Base-by-base conservation (phyloP, 78 protist genomes). In the Dictyostelium brefeldianum region DNA sequence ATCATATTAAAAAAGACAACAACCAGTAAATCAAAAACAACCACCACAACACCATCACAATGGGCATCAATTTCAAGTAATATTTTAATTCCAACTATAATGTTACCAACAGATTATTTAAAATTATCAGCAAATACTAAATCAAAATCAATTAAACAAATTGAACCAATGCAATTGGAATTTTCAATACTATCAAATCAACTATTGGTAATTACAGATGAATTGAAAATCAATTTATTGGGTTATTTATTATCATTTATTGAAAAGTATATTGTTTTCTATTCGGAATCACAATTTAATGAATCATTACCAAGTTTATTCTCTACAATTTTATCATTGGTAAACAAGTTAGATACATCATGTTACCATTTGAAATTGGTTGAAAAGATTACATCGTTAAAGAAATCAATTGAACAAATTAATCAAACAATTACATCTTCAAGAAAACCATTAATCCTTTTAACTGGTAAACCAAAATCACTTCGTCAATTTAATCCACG, bases 251-350 rank as follows among this genome's bases (percentile, higher is more conserved):
- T 85, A 27, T 56, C 27, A 6, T 59, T 85, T 41, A 47, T 75
- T 75, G 64, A 62, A 57, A 53, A 50, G 22, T 85, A 85, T 75
- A 56, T 85, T 46, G 9, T 27, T 47, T 79, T 73, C 43, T 51
- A 48, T 22, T 54, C 46, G 25, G 47, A 25, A 27, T 43, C 83
- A 59, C 81, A 85, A 22, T 48, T 54, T 18, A 56, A 12, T 10
- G 69, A 74, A 46, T 85, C 92, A 59, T 62, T 85, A 29, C 92
- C 92, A 85, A 73, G 73, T 43, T 18, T 85, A 46, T 85, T 85
- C 8, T 0, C 11, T 59, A 36, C 36, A 46, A 25, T 67, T 67
- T 67, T 67, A 15, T 4, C 17, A 25, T 57, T 85, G 27, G 5
- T 75, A 15, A 27, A 59, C 17, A 48, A 10, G 48, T 59, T 85